Evolutionary conservation across 2,329 filamentous ascomycete species (phyloP).

Genomic region (Knufia fluminis): DNA sequence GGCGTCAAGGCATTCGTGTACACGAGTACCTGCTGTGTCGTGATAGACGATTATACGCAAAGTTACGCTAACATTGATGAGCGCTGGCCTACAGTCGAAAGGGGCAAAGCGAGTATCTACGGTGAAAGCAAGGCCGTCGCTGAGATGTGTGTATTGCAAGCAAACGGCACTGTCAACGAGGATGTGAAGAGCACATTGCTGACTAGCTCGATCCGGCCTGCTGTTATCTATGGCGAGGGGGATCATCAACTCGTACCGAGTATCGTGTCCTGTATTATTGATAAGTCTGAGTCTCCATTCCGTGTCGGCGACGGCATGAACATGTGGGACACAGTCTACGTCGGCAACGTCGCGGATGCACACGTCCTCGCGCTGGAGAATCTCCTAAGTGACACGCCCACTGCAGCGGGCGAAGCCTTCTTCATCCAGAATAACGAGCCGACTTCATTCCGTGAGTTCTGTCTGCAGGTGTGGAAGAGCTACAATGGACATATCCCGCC

Average conservation of each 20-base stretch:
- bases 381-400: conserved; percentile 29
- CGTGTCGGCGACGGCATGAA: conserved; percentile 34
- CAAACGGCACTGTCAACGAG: conserved; percentile 21
- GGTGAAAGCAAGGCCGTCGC: conserved; percentile 36
- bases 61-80: conserved; percentile 33
- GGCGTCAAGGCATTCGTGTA: conserved; percentile 45
- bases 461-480: conserved; percentile 35
- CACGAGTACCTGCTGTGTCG: conserved; percentile 47
- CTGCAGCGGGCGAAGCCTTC: conserved; percentile 35
- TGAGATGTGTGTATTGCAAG: conserved; percentile 33
- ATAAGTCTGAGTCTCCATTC: conserved; percentile 34
- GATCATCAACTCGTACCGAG: conserved; percentile 35
- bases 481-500: conserved; percentile 45
- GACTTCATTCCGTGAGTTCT: conserved; percentile 37
- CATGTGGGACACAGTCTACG: conserved; percentile 35
- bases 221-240: conserved; percentile 36
- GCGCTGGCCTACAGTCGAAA: conserved; percentile 30
- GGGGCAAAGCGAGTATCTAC: conserved; percentile 31
- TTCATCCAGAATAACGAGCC: conserved; percentile 41
- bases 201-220: conserved; percentile 36
- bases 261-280: conserved; percentile 35
- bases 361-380: conserved; percentile 38
- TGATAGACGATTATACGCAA: conserved; percentile 41
- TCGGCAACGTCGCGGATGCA: conserved; percentile 37
- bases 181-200: conserved; percentile 19